A percentile compares a stretch with the other conserved stretches of the same genome.
Evolutionary conservation across 441 rosid genomes (phyloP).

Genomic region (Adansonia rubrostipa): DNA sequence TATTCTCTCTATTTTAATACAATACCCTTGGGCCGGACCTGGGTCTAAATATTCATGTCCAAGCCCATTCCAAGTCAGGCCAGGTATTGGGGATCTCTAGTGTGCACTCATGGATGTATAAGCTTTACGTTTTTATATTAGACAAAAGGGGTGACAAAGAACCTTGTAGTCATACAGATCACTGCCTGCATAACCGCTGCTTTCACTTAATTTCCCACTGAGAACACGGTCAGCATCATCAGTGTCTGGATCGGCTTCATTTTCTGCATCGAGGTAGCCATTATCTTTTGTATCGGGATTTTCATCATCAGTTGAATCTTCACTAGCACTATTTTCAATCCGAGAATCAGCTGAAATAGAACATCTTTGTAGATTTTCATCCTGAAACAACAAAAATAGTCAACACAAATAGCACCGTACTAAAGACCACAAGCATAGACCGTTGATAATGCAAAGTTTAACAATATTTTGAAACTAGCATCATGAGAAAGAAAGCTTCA

Average conservation of each 20-base stretch:
- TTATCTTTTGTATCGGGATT: conserved; percentile 65
- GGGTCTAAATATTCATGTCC: background rate
- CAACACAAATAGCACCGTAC: background rate
- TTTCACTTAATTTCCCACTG: conserved; percentile 94
- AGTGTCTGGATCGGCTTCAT: conserved; percentile 82
- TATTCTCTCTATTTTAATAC: background rate
- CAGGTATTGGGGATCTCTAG: background rate
- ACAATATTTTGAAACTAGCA: conserved; percentile 18
- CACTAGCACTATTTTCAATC: conserved; percentile 89
- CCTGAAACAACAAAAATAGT: conserved; percentile 51
- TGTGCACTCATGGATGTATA: conserved; percentile 11
- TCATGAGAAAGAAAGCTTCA: background rate
- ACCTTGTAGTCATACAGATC: conserved; percentile 98
- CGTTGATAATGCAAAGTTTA: background rate
- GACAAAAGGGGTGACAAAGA: conserved; percentile 33
- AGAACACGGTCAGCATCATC: conserved; percentile 73
- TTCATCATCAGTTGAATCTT: conserved; percentile 92
- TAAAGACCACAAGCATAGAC: background rate
- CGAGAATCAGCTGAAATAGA: conserved; percentile 91
- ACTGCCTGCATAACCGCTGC: conserved; percentile 83
- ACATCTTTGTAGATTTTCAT: conserved; percentile 92
- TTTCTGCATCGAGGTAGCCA: conserved; percentile 84
- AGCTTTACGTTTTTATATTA: background rate
- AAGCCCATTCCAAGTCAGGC: background rate
- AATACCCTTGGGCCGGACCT: background rate